Conservation (phyloP, 2,329 filamentous ascomycete species). For the Aureobasidium mangrovei region DNA sequence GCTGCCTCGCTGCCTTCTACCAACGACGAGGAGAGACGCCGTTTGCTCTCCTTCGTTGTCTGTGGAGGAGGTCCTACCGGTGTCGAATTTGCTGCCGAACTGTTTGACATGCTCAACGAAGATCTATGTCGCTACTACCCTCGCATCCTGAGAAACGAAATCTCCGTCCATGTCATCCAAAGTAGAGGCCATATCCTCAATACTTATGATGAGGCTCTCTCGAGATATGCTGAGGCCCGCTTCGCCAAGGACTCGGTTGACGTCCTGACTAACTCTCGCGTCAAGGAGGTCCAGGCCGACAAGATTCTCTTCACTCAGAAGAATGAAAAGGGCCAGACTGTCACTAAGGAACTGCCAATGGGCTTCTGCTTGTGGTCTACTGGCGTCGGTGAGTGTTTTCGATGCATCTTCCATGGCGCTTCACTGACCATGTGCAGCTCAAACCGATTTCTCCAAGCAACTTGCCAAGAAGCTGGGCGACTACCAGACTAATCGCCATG, state of each 20-base stretch:
- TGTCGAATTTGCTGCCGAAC: constrained; percentile 93
- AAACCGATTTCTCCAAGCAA: constrained; percentile 68
- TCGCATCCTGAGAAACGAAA: constrained; percentile 85
- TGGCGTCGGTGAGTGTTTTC: constrained; percentile 49
- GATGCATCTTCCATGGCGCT: background rate
- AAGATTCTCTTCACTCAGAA: constrained; percentile 86
- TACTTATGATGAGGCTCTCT: constrained; percentile 93
- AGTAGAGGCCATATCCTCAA: constrained; percentile 92
- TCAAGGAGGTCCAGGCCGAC: constrained; percentile 77
- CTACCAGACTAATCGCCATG: constrained; percentile 76
- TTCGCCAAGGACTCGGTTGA: constrained; percentile 88
- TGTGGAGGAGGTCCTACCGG: constrained; percentile 93
- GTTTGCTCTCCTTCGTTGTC: constrained; percentile 89
- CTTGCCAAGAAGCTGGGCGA: constrained; percentile 65
- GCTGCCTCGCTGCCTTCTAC: constrained; percentile 88
- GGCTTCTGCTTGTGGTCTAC: constrained; percentile 98
- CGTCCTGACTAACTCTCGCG: constrained; percentile 83
- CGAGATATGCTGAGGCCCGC: constrained; percentile 80
- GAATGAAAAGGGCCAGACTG: constrained; percentile 57
- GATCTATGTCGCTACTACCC: constrained; percentile 80
- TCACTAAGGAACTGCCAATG: constrained; percentile 91
- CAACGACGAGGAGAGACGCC: constrained; percentile 72
- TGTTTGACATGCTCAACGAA: constrained; percentile 94
- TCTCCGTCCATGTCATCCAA: constrained; percentile 95
- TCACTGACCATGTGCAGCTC: constrained; percentile 36